Base-by-base conservation (phyloP, 495 filamentous ascomycete genomes). In the Aspergillus bridgeri region DNA sequence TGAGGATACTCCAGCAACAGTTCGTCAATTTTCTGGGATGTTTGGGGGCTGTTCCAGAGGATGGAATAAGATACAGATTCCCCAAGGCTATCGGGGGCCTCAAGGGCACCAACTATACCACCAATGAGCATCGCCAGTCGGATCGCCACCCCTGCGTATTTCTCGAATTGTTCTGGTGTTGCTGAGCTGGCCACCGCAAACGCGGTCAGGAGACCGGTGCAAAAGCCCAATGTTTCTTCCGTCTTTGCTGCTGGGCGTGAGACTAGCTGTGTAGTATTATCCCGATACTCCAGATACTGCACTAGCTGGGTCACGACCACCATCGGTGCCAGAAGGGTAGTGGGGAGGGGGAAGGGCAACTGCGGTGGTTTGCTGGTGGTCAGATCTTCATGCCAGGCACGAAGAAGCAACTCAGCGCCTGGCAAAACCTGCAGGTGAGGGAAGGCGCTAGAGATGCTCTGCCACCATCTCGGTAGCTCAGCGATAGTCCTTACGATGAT, bases 101-200 rank as follows among this genome's bases (percentile, higher is more conserved):
- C 75, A 42, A 75, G 65, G 2, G 67, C 70, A 66, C 80, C 80
- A 3, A 79, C 76, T n/a, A 79, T 8, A 1, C 64, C 69, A 6
- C 74, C 75, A 20, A 74, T 56, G 11, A 75, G 25, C 57, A 68
- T 64, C 1, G 64, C 69, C 48, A 80, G 54, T 13, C 79, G 72
- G 6, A 79, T 43, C 6, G 76, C 77, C 0, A 68, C 69, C 4
- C 71, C 65, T 0, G 65, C 75, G 54, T 77, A 71, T 17, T 64
- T 58, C 42, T 67, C 49, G 17, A 81, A 57, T 0, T 75, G 62
- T 0, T 38, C 48, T 13, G 18, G 29, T 42, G 54, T 64, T 2
- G 42, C 45, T 3, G 71, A 58, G 48, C 65, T 57, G 22, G 73
- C 60, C 5, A 78, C 71, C 18, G 71, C 75, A 18, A 71, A 57